These are phyloP conservation scores for Macroventuria anomochaeta DNA, from an alignment of 2,329 filamentous ascomycete species.

Conservation along the genomic window DNA sequence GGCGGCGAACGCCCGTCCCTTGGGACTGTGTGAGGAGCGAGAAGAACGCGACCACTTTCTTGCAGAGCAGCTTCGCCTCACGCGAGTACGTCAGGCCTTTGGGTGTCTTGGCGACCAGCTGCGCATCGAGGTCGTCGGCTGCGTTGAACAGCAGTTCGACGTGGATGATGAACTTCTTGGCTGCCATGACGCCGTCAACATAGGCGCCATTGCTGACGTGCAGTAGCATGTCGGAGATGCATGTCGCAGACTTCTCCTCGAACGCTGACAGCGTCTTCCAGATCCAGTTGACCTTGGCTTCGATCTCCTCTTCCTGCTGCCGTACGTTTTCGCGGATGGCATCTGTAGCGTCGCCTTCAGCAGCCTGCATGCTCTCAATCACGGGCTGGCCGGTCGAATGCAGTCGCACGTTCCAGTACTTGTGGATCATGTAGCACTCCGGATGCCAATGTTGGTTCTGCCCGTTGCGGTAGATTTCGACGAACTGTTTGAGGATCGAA, in stretches of 20 bases:
- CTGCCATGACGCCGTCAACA: constrained; percentile 90
- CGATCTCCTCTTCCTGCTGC: constrained; percentile 89
- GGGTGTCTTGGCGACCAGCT: constrained; percentile 71
- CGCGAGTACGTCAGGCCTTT: constrained; percentile 90
- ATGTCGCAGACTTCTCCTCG: constrained; percentile 95
- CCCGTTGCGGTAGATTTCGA: constrained; percentile 97
- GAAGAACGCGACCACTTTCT: constrained; percentile 99
- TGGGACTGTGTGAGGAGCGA: constrained; percentile 93
- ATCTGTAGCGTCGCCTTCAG: constrained; percentile 65
- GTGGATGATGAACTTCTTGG: constrained; percentile 94
- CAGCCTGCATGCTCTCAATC: constrained; percentile 41
- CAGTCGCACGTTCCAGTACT: constrained; percentile 98
- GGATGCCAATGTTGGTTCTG: constrained; percentile 99
- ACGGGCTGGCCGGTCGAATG: constrained; percentile 52
- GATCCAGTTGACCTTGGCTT: constrained; percentile 96
- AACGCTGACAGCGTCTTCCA: constrained; percentile 98
- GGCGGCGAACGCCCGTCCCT: constrained; percentile 84
- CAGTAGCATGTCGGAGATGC: constrained; percentile 98
- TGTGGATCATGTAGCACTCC: constrained; percentile 99
- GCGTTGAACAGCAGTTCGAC: constrained; percentile 91
- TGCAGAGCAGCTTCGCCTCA: constrained; percentile 98
- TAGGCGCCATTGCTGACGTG: constrained; percentile 98
- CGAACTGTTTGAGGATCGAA: constrained; percentile 97
- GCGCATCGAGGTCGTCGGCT: constrained; percentile 81
- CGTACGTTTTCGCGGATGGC: constrained; percentile 78